These are phyloP conservation scores for Microdochium trichocladiopsis DNA, from an alignment of 2,329 filamentous ascomycete species.

Conservation along the genomic window DNA sequence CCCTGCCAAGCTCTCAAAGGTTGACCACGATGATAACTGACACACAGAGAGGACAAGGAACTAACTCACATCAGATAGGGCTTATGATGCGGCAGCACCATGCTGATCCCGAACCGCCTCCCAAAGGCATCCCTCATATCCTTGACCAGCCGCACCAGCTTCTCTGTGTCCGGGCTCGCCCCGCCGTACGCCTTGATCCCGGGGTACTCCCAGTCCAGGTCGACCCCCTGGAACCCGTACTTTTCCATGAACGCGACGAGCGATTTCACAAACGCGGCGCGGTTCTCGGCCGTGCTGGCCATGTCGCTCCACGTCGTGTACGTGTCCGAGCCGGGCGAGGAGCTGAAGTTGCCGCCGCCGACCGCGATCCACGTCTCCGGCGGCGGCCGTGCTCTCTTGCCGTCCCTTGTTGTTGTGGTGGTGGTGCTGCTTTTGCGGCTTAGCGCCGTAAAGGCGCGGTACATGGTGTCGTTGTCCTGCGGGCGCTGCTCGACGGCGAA, in stretches of 20 bases:
- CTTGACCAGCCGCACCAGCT: constrained; percentile 31
- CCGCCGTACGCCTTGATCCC: constrained; percentile 10
- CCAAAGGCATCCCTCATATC: background rate
- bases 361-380: constrained; percentile 22
- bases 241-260: constrained; percentile 7
- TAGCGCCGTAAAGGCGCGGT: background rate
- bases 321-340: constrained; percentile 12
- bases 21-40: too few relatives aligned
- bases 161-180: constrained; percentile 20
- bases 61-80: constrained; percentile 3
- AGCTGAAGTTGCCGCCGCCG: constrained; percentile 24
- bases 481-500: constrained; percentile 16
- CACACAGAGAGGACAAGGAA: constrained; percentile 1
- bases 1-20: background rate
- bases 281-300: constrained; percentile 3
- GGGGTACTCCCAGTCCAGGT: constrained; percentile 29
- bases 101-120: constrained; percentile 1
- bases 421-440: background rate
- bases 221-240: constrained; percentile 14
- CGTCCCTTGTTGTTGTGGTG: background rate
- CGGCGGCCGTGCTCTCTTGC: constrained; percentile 14
- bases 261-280: constrained; percentile 5
- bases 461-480: constrained; percentile 9
- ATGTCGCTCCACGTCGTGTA: constrained; percentile 10
- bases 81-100: constrained; percentile 2